Percentiles rank a stretch among this genome's conserved stretches.
Conservation (phyloP, 1,284 basidiomycete genomes). For the Fistulinella cinereoalba region DNA sequence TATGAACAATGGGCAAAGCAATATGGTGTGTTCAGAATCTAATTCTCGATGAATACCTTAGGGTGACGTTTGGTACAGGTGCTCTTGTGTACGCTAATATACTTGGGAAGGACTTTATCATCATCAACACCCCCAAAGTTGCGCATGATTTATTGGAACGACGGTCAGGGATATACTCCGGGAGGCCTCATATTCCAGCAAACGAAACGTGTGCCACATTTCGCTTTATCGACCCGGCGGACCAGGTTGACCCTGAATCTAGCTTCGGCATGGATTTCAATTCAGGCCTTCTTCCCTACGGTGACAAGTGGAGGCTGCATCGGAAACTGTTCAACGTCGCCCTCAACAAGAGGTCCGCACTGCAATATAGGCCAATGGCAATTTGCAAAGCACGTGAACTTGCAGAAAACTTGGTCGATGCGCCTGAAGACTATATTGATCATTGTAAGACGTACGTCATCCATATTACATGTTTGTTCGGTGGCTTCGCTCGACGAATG, state of each 20-base stretch:
- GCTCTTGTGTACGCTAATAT: slow-evolving; percentile 35
- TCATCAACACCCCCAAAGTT: slow-evolving; percentile 39
- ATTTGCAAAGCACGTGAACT: slow-evolving; percentile 24
- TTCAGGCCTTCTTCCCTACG: slow-evolving; percentile 27
- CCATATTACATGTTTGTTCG: not conserved
- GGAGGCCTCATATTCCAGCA: slow-evolving; percentile 33
- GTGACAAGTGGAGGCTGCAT: slow-evolving; percentile 24
- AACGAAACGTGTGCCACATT: slow-evolving; percentile 19
- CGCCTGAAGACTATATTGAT: slow-evolving; percentile 13
- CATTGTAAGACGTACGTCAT: slow-evolving; percentile 24
- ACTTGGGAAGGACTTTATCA: slow-evolving; percentile 37
- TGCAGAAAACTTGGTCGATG: slow-evolving; percentile 20
- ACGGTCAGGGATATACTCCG: slow-evolving; percentile 42
- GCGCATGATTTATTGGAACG: slow-evolving; percentile 42
- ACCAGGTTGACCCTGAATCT: not conserved
- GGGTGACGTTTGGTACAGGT: slow-evolving; percentile 19
- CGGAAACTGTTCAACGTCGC: slow-evolving; percentile 23
- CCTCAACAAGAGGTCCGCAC: slow-evolving; percentile 14
- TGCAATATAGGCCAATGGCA: slow-evolving; percentile 14
- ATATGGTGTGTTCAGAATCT: slow-evolving; percentile 20
- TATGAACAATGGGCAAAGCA: slow-evolving; percentile 31
- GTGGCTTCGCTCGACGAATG: not conserved
- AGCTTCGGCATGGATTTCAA: slow-evolving; percentile 34
- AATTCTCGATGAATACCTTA: not conserved
- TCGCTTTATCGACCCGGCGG: not conserved